Percentiles rank a stretch among this genome's conserved stretches.
phyloP scores from a whole-genome alignment of 192 early-diverging fungal genomes.

The Umbelopsis vinacea region DNA sequence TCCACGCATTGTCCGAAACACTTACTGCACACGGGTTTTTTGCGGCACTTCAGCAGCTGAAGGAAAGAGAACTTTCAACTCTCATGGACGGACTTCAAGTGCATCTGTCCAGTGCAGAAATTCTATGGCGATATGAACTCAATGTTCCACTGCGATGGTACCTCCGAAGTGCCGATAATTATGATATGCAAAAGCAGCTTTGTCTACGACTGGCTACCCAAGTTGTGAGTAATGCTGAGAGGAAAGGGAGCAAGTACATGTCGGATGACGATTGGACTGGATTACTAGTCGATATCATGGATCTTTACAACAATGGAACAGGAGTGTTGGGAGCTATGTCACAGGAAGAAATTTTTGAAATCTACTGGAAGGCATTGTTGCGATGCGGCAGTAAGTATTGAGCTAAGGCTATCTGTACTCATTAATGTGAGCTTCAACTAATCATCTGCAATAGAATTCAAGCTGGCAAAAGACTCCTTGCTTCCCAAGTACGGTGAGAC shows the following conservation, averaged over 20 bases:
- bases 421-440: not conserved
- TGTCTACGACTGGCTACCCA: conserved; percentile 60
- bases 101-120: conserved; percentile 65
- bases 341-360: conserved; percentile 61
- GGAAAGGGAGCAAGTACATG: conserved; percentile 55
- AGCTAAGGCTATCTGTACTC: not conserved
- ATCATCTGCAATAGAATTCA: conserved; percentile 47
- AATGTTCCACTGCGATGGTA: conserved; percentile 65
- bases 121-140: conserved; percentile 62
- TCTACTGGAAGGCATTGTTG: conserved; percentile 62
- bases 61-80: conserved; percentile 42
- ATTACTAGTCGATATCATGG: conserved; percentile 67
- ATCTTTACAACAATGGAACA: conserved; percentile 49
- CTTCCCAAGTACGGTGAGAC: conserved; percentile 45
- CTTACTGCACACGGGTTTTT: conserved; percentile 33
- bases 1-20: conserved; percentile 23
- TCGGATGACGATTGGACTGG: conserved; percentile 69
- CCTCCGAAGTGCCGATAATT: conserved; percentile 50
- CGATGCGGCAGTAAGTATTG: conserved; percentile 61
- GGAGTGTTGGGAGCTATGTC: conserved; percentile 59
- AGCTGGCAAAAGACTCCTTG: conserved; percentile 58
- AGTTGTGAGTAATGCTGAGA: conserved; percentile 53
- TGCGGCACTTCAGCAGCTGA: conserved; percentile 29
- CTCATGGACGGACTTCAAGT: conserved; percentile 60
- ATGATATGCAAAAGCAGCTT: conserved; percentile 58